Conservation (phyloP, 805 yeast genomes). For the Wickerhamia fluorescens region DNA sequence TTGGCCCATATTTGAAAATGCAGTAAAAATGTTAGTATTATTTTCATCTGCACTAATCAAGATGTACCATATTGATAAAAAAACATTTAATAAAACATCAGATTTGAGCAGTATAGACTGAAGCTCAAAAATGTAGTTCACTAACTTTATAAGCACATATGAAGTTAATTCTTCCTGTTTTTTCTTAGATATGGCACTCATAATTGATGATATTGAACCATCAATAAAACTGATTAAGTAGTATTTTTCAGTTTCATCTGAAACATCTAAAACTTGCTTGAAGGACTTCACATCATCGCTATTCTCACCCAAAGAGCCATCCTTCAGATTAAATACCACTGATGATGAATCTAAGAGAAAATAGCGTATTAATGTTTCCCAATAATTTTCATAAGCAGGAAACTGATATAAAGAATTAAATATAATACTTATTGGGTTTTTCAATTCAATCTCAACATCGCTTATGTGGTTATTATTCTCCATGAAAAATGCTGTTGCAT, state of each 20-base stretch:
- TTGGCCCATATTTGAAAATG: constrained; percentile 19
- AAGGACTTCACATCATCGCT: constrained; percentile 22
- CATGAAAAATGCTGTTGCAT: not conserved
- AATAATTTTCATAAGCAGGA: constrained; percentile 17
- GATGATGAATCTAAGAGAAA: constrained; percentile 40
- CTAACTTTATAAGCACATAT: constrained; percentile 14
- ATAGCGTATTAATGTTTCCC: constrained; percentile 37
- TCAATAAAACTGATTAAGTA: constrained; percentile 30
- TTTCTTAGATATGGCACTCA: constrained; percentile 13
- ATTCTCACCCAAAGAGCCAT: constrained; percentile 8
- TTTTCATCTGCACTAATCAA: constrained; percentile 11
- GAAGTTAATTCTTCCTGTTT: constrained; percentile 9
- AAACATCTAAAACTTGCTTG: constrained; percentile 20
- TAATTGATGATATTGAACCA: constrained; percentile 31
- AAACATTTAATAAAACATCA: constrained; percentile 10
- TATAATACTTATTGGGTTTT: constrained; percentile 10
- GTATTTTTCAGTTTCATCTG: constrained; percentile 13
- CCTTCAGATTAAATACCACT: constrained; percentile 11
- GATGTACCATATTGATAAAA: constrained; percentile 21
- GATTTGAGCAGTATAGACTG: constrained; percentile 18
- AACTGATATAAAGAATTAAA: constrained; percentile 28
- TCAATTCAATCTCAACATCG: constrained; percentile 3
- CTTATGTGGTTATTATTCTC: no score
- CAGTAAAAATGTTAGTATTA: constrained; percentile 12
- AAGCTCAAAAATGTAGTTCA: constrained; percentile 11